Evolutionary conservation across 164 flowering plant species (phyloP).

Genomic region (Liriodendron chinense): DNA sequence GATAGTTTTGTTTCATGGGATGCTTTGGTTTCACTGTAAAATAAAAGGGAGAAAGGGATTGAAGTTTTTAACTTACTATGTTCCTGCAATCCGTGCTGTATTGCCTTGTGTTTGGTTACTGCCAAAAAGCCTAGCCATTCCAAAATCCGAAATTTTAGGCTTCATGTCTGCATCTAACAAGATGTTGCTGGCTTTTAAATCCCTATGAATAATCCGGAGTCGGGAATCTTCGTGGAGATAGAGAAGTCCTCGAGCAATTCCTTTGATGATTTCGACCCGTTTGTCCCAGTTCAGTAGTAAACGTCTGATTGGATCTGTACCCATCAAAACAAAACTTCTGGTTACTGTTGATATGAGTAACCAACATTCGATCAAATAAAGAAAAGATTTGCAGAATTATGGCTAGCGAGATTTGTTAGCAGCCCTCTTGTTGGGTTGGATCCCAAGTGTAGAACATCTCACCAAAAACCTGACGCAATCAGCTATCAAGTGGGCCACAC

Average conservation of each 20-base stretch:
- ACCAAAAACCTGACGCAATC: too few species aligned
- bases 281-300: conserved; percentile 16
- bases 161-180: conserved; percentile 44
- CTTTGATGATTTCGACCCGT: conserved; percentile 24
- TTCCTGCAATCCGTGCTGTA: not conserved
- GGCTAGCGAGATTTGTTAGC: too few species aligned
- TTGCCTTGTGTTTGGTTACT: conserved; percentile 15
- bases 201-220: conserved; percentile 47
- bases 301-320: not conserved
- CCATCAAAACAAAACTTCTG: too few species aligned
- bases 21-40: too few species aligned
- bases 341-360: too few species aligned
- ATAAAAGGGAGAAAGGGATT: too few species aligned
- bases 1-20: too few species aligned
- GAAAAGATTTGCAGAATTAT: too few species aligned
- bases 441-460: too few species aligned
- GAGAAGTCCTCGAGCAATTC: conserved; percentile 50
- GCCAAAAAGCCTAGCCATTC: conserved; percentile 36
- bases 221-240: conserved; percentile 63
- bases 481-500: too few species aligned
- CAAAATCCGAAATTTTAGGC: conserved; percentile 59
- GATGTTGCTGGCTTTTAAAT: conserved; percentile 54
- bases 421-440: too few species aligned
- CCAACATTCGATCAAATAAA: too few species aligned
- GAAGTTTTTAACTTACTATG: not conserved